phyloP scores from a whole-genome alignment of 1,139 yeast genomes.

The Blastobotrys serpentis region DNA sequence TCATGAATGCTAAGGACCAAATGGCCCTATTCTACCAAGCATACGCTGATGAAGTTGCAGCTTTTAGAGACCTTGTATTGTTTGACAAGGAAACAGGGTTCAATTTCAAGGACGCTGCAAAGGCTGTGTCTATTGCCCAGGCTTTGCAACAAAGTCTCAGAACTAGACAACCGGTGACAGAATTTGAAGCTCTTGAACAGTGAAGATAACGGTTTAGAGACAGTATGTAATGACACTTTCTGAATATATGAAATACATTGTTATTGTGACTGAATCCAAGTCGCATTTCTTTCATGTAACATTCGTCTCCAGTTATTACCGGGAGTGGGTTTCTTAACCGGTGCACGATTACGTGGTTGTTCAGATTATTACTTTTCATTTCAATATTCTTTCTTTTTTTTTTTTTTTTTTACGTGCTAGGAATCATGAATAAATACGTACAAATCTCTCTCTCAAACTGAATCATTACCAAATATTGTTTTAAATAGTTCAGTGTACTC shows the following conservation, averaged over 20 bases:
- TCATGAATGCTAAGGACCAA: conserved; percentile 17
- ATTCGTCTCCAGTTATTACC: too few species aligned
- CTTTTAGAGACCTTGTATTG: conserved; percentile 24
- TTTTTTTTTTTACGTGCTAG: too few species aligned
- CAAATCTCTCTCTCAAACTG: neutral
- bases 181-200: neutral
- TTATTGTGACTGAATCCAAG: too few species aligned
- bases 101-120: conserved; percentile 26
- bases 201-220: neutral
- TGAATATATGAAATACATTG: too few species aligned
- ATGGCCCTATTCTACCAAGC: conserved; percentile 22
- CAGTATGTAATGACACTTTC: too few species aligned
- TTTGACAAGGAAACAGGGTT: conserved; percentile 16
- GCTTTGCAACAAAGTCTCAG: conserved; percentile 19
- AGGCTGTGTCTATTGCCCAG: conserved; percentile 24
- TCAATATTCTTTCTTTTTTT: too few species aligned
- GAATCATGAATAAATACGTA: neutral
- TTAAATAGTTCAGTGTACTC: conserved; percentile 13
- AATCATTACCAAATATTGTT: conserved; percentile 7
- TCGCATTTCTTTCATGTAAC: too few species aligned
- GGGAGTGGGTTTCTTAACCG: too few species aligned
- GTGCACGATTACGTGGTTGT: too few species aligned
- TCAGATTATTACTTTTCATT: too few species aligned
- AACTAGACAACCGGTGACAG: conserved; percentile 4
- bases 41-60: conserved; percentile 20